Base-by-base conservation (phyloP, 1,284 basidiomycete genomes). In the Schizopora paradoxa region DNA sequence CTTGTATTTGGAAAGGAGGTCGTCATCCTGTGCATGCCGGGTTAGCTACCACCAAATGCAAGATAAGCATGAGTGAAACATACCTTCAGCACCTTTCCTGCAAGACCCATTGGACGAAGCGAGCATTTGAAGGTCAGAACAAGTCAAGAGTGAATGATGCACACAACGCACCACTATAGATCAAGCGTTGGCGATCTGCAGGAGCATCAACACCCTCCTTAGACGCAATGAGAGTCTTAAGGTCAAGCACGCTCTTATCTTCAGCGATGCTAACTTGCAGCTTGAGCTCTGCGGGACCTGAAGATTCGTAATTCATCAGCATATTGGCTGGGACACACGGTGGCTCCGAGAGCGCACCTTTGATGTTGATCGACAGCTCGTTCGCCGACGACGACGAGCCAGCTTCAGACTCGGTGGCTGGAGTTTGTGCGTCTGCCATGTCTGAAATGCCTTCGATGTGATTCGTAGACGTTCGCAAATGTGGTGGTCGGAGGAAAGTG, bases 271-370 rank as follows among this genome's bases (percentile, higher is more conserved):
- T 72, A 53, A 95, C 86, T 59, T 88, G 80, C 22, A 95, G 77
- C 71, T 94, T 94, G 64, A 93, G 74, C 67, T 94, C 91, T 60
- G 79, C 88, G 1, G 91, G 90, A 13, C 91, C 91, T 86, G 45
- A 5, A 16, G 48, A 34, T 32, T 29, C 22, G 46, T 35, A 18
- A n/a, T 21, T 25, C 35, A 14, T 19, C 11, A 2, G n/a, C 10
- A 13, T 21, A 29, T n/a, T 25, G 35, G 11, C 7, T 4, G 13
- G 11, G 6, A 39, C 28, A 19, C 14, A 5, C 10, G 27, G n/a
- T 16, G 19, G 21, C 16, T 10, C 26, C 18, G 34, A 14, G 22
- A 5, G 32, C 44, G 29, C 46, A 82, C 84, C 86, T 65, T 87
- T 88, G 59, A 88, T 72, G 60, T 86, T 84, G 58, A 88, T 84